A percentile compares a stretch with the other conserved stretches of the same genome.
These are phyloP conservation scores for Quercus tomentella DNA, from an alignment of 331 rosid genomes.

Conservation along the genomic window DNA sequence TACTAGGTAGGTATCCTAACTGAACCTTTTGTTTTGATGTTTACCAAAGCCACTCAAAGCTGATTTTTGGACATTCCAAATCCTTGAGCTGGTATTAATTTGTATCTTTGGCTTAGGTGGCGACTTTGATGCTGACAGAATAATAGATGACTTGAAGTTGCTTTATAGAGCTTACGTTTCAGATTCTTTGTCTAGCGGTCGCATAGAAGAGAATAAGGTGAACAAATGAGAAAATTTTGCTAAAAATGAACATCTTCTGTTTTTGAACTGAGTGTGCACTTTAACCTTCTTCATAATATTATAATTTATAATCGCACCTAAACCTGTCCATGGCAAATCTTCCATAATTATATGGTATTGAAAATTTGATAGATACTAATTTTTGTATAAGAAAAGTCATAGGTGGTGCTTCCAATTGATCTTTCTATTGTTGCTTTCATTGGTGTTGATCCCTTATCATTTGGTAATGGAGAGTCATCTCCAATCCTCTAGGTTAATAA, in stretches of 20 bases:
- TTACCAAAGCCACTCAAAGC: not conserved
- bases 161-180: constrained; percentile 57
- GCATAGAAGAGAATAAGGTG: constrained; percentile 54
- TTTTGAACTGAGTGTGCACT: too few relatives aligned
- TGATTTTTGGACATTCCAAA: constrained; percentile 2
- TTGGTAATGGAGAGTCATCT: not conserved
- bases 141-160: constrained; percentile 58
- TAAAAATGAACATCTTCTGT: not conserved
- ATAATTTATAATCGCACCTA: not conserved
- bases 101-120: constrained; percentile 61
- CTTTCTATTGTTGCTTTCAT: not conserved
- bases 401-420: not conserved
- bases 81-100: constrained; percentile 19
- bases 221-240: not conserved
- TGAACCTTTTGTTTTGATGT: constrained; percentile 1
- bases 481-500: not conserved
- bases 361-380: not conserved
- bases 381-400: not conserved
- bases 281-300: not conserved
- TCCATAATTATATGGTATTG: not conserved
- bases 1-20: constrained; percentile 51
- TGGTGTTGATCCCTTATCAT: not conserved
- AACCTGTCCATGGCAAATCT: not conserved
- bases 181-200: constrained; percentile 47
- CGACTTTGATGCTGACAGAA: constrained; percentile 42